Evolutionary conservation across 805 yeast genomes (phyloP), one percentile per base, ranked within the genome.

Genomic region (Lipomyces oligophaga): DNA sequence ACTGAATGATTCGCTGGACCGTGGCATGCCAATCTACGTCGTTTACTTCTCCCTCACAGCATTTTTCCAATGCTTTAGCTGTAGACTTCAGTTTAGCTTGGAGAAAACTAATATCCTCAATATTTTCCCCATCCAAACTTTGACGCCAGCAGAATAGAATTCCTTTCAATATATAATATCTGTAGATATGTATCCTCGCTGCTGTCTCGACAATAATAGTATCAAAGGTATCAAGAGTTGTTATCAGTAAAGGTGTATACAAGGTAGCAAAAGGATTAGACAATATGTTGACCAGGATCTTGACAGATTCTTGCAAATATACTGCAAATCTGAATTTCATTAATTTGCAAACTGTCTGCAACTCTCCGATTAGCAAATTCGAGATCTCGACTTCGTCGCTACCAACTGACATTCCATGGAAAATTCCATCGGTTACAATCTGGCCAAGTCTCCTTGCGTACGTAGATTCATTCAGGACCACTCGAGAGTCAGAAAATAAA

Each of bases 251-350:
- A n/a, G 54, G 55, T n/a, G 52, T 42, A 39, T 49, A 47, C 18
- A 20, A 11, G 6, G 45, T 36, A 15, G 26, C 54, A 26, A 47
- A 51, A 28, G 55, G 55, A 34, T 51, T 50, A 10, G 53, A 43
- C 16, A 51, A 37, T 3, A 43, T 26, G 18, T 47, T 31, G 5
- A 41, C 43, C 13, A 51, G n/a, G 4, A 43, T 33, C n/a, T 18
- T 27, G 6, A 38, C 27, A 11, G 33, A 41, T 18, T 34, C 34
- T 30, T 51, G 54, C 25, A 51, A 30, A 27, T 51, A 38, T 5
- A 26, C 4, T 15, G 36, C 47, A 20, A 44, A 51, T 27, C 28
- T 39, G 2, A 51, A 25, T 15, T 38, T 45, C 41, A 48, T 39
- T 7, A 31, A 22, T n/a, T 22, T 22, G 15, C 43, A 49, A 18